A percentile compares a stretch with the other conserved stretches of the same genome.
phyloP scores from a whole-genome alignment of 306 rosid genomes.

The Rubus parviflorus region DNA sequence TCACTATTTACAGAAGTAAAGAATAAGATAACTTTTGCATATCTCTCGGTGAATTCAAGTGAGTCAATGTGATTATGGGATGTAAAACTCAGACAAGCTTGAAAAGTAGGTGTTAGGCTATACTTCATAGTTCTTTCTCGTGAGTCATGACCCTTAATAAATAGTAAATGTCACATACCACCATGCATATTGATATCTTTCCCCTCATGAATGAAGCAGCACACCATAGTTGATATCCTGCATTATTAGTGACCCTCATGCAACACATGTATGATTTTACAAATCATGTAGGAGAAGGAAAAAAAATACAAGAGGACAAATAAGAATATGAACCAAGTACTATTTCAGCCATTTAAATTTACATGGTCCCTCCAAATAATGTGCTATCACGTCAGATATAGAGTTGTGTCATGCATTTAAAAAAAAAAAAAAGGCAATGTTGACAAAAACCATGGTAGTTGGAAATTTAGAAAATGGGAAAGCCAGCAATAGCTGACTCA shows the following conservation, averaged over 20 bases:
- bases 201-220: background rate
- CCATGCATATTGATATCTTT: background rate
- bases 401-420: background rate
- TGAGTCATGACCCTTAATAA: background rate
- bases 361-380: background rate
- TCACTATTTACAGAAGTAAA: background rate
- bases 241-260: background rate
- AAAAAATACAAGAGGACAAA: background rate
- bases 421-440: background rate
- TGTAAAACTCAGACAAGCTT: background rate
- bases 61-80: conserved; percentile 3
- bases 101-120: background rate
- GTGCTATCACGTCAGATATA: background rate
- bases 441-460: background rate
- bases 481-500: conserved; percentile 9
- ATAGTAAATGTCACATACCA: background rate
- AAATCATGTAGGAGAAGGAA: background rate
- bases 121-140: background rate
- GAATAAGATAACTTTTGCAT: background rate
- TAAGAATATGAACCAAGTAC: background rate
- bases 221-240: conserved; percentile 12
- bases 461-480: conserved; percentile 5
- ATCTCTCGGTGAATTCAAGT: background rate
- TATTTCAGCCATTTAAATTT: background rate
- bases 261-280: background rate